Conservation (phyloP, 2,329 filamentous ascomycete species). For the Paramyrothecium roridum region DNA sequence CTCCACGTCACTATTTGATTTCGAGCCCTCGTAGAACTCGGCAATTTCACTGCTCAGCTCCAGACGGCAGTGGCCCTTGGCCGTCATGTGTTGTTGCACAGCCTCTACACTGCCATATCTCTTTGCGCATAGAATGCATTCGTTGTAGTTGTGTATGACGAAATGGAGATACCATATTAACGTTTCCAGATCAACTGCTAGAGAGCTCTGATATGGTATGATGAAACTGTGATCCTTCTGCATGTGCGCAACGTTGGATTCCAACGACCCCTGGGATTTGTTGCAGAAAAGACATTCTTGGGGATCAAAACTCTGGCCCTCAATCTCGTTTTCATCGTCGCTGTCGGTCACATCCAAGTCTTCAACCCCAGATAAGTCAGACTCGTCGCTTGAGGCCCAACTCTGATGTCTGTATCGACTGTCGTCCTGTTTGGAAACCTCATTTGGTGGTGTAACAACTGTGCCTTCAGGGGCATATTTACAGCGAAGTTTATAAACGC, state of each 20-base stretch:
- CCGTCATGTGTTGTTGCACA: slow-evolving; percentile 48
- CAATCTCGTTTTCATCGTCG: background rate
- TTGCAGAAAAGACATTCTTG: slow-evolving; percentile 42
- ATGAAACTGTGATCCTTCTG: slow-evolving; percentile 42
- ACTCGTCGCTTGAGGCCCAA: background rate
- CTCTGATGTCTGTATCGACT: background rate
- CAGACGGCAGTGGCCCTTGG: slow-evolving; percentile 45
- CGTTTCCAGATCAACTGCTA: slow-evolving; percentile 43
- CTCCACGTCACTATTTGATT: background rate
- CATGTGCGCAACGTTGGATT: slow-evolving; percentile 45
- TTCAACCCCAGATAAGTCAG: background rate
- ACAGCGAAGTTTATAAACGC: background rate
- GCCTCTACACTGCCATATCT: slow-evolving; percentile 37
- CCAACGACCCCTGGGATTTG: slow-evolving; percentile 20
- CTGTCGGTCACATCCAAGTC: background rate
- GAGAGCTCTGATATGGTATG: slow-evolving; percentile 31
- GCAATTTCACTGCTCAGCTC: slow-evolving; percentile 33
- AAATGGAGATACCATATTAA: slow-evolving; percentile 45
- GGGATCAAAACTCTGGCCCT: slow-evolving; percentile 15
- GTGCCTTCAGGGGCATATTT: background rate
- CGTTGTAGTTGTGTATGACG: slow-evolving; percentile 42
- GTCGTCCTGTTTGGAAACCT: background rate
- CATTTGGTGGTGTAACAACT: background rate
- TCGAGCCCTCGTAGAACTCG: slow-evolving; percentile 34
- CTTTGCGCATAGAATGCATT: slow-evolving; percentile 49